phyloP scores from a whole-genome alignment of 495 filamentous ascomycete genomes.

The Stereocaulon alpinum region DNA sequence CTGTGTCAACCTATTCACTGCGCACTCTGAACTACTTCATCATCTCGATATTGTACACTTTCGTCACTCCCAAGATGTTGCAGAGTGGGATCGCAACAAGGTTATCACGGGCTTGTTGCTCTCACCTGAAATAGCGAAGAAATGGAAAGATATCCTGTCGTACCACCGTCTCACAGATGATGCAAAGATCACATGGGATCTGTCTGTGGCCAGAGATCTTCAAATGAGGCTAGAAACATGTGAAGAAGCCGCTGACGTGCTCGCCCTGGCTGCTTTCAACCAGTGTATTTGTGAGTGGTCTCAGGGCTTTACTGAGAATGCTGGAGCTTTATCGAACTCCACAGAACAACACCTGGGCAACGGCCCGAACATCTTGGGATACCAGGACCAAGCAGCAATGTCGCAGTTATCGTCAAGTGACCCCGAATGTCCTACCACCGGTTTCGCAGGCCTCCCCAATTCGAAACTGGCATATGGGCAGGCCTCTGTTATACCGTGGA shows the following conservation, averaged over 20 bases:
- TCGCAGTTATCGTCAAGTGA: too few relatives aligned
- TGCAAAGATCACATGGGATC: not conserved
- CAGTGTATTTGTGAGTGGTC: not conserved
- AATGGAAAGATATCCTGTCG: not conserved
- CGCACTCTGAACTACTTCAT: not conserved
- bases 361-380: too few relatives aligned
- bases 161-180: not conserved
- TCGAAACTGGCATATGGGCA: too few relatives aligned
- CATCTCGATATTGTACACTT: not conserved
- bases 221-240: not conserved
- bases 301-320: not conserved
- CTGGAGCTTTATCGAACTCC: not conserved
- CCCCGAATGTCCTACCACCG: too few relatives aligned
- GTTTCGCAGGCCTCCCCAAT: too few relatives aligned
- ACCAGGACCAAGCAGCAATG: too few relatives aligned
- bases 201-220: not conserved
- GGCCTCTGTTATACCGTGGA: too few relatives aligned
- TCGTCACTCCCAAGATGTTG: not conserved
- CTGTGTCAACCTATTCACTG: not conserved
- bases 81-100: not conserved
- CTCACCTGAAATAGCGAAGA: not conserved
- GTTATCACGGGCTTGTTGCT: not conserved
- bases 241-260: not conserved
- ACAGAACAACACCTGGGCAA: not conserved
- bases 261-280: not conserved